Evolutionary conservation across 176 grass and related monocot genomes (phyloP).

Genomic region (Otatea glauca): DNA sequence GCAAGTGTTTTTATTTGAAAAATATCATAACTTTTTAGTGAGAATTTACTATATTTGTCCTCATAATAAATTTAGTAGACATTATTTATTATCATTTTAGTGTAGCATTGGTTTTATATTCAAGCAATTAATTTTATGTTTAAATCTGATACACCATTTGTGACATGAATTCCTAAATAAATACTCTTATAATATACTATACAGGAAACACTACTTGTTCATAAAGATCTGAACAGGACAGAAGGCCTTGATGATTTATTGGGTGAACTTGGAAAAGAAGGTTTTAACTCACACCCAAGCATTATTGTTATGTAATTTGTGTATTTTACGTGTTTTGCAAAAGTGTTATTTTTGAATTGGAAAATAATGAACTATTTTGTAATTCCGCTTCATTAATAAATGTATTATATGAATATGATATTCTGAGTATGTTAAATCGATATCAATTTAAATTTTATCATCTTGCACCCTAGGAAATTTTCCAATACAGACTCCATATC

Average conservation of each 20-base stretch:
- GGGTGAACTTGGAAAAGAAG: conserved; percentile 79
- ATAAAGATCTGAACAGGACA: conserved; percentile 81
- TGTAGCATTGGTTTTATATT: background rate
- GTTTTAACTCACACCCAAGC: conserved; percentile 37
- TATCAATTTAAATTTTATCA: background rate
- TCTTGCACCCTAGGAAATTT: background rate
- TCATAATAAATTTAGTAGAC: background rate
- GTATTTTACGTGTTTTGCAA: background rate
- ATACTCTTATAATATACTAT: conserved; percentile 21
- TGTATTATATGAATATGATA: background rate
- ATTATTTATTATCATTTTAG: background rate
- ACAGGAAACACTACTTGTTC: conserved; percentile 96
- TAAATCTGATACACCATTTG: background rate
- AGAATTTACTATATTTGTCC: background rate
- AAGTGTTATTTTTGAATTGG: background rate
- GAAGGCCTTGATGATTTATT: conserved; percentile 82
- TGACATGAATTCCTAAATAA: background rate
- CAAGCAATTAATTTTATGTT: background rate
- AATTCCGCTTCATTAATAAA: background rate
- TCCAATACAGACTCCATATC: background rate
- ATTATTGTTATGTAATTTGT: background rate
- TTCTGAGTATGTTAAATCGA: background rate
- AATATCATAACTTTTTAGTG: background rate
- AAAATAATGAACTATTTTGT: background rate
- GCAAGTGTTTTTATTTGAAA: background rate